Evolutionary conservation across 2,329 filamentous ascomycete species (phyloP).

Genomic region (Aschersonia sp.): DNA sequence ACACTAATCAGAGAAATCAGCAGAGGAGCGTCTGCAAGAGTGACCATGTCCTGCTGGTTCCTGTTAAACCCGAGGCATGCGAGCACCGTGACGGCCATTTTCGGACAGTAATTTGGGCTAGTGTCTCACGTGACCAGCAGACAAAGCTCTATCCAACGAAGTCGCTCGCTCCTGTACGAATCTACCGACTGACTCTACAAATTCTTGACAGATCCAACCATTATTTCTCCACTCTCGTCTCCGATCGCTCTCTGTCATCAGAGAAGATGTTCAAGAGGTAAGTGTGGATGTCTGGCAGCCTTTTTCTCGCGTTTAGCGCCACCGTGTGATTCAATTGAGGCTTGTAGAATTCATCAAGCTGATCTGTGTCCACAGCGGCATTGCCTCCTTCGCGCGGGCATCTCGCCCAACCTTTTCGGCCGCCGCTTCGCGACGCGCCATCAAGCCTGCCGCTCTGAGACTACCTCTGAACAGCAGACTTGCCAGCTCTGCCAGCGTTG

Average conservation of each 20-base stretch:
- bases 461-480: conserved; percentile 40
- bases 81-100: neutral
- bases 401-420: conserved; percentile 46
- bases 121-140: conserved; percentile 21
- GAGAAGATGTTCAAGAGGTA: conserved; percentile 75
- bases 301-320: conserved; percentile 7
- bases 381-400: conserved; percentile 49
- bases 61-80: too few species aligned
- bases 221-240: conserved; percentile 44
- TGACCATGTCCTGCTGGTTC: too few species aligned
- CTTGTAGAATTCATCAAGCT: conserved; percentile 26
- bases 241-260: conserved; percentile 52
- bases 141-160: conserved; percentile 30
- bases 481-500: conserved; percentile 41
- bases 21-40: too few species aligned
- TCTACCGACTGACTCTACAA: conserved; percentile 34
- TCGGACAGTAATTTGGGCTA: conserved; percentile 7
- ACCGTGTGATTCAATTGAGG: conserved; percentile 23
- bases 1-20: too few species aligned
- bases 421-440: conserved; percentile 39
- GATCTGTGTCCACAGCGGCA: conserved; percentile 37
- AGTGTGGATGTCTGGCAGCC: conserved; percentile 24
- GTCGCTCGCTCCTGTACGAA: conserved; percentile 28
- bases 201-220: conserved; percentile 33
- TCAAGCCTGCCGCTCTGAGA: conserved; percentile 41